Conservation (phyloP, 2,329 filamentous ascomycete species). For the Ramichloridium luteum region DNA sequence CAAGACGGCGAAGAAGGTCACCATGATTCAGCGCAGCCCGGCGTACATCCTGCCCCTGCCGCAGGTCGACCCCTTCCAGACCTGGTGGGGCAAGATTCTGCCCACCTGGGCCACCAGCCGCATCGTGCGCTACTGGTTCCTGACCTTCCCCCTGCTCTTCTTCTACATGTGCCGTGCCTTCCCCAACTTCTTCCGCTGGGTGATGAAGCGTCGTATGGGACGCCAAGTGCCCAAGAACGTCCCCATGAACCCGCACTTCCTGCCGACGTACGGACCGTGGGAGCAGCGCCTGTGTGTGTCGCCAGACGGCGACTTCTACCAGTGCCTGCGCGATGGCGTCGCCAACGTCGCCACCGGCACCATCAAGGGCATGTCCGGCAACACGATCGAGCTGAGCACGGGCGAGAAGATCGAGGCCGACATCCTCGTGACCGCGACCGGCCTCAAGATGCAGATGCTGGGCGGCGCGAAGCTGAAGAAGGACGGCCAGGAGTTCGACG, state of each 20-base stretch:
- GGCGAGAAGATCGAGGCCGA: neutral
- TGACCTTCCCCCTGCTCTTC: constrained; percentile 20
- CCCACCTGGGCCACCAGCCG: constrained; percentile 11
- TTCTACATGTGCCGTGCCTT: constrained; percentile 19
- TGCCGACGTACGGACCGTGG: constrained; percentile 38
- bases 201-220: constrained; percentile 32
- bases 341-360: constrained; percentile 42
- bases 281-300: constrained; percentile 62
- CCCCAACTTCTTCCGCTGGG: constrained; percentile 14
- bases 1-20: constrained; percentile 51
- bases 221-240: constrained; percentile 35
- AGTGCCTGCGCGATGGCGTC: constrained; percentile 37
- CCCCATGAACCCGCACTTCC: constrained; percentile 25
- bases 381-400: constrained; percentile 38
- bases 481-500: constrained; percentile 34
- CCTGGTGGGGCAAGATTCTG: constrained; percentile 7
- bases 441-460: constrained; percentile 41
- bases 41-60: constrained; percentile 36
- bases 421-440: constrained; percentile 35
- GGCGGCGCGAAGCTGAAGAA: constrained; percentile 39
- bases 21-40: constrained; percentile 70
- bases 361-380: constrained; percentile 37
- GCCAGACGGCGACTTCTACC: constrained; percentile 46
- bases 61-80: too few species aligned
- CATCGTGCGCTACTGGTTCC: constrained; percentile 20